Conservation (phyloP, 169 alveolate genomes). For the Cryptosporidium viatorum region DNA sequence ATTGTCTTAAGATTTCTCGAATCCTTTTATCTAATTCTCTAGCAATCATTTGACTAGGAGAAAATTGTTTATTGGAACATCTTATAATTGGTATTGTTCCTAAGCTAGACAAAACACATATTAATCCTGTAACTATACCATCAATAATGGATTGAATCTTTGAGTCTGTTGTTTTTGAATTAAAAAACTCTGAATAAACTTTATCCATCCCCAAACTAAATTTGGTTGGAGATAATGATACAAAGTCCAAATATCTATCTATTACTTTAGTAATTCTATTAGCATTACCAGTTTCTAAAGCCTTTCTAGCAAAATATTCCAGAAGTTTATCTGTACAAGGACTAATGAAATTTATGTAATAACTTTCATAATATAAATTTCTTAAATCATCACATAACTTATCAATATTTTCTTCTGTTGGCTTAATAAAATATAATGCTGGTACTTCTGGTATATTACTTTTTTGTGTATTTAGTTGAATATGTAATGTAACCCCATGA, state of each 20-base stretch:
- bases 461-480: constrained; percentile 81
- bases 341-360: constrained; percentile 85
- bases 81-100: constrained; percentile 86
- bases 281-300: constrained; percentile 83
- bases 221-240: constrained; percentile 82
- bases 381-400: constrained; percentile 76
- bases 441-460: constrained; percentile 88
- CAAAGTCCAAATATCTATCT: constrained; percentile 88
- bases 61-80: constrained; percentile 80
- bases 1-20: constrained; percentile 79
- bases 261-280: constrained; percentile 84
- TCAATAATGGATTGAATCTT: constrained; percentile 76
- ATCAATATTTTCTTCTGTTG: constrained; percentile 83
- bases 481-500: constrained; percentile 88
- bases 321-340: constrained; percentile 83
- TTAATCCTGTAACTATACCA: constrained; percentile 82
- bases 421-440: constrained; percentile 87
- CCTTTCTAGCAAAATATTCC: constrained; percentile 83
- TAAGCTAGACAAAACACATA: constrained; percentile 83
- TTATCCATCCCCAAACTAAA: constrained; percentile 86
- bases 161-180: constrained; percentile 73
- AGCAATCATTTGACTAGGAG: constrained; percentile 84
- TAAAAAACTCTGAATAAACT: constrained; percentile 81
- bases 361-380: constrained; percentile 79
- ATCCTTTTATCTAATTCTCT: constrained; percentile 82